These are phyloP conservation scores for Skeletonema costatum DNA, from an alignment of 108 stramenopile species.

Conservation along the genomic window DNA sequence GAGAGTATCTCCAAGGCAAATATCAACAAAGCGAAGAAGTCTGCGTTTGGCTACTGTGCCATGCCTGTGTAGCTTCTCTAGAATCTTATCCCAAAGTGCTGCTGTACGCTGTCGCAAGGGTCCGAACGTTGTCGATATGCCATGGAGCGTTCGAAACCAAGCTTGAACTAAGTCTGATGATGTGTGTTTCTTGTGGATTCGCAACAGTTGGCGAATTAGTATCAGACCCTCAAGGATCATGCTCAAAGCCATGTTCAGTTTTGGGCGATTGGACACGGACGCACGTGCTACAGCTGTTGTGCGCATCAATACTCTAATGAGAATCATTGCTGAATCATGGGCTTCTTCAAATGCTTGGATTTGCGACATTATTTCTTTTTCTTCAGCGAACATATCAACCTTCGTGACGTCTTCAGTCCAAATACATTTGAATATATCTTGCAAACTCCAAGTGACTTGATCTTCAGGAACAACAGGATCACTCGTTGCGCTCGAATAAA, in stretches of 20 bases:
- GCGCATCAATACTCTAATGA: conserved; percentile 52
- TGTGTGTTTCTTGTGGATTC: conserved; percentile 74
- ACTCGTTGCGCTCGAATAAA: neutral
- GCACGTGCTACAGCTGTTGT: conserved; percentile 72
- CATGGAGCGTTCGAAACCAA: conserved; percentile 70
- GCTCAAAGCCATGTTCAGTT: conserved; percentile 65
- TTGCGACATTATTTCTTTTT: conserved; percentile 13
- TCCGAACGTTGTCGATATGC: conserved; percentile 70
- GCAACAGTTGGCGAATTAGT: conserved; percentile 65
- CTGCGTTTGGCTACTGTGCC: conserved; percentile 72
- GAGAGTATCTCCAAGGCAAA: conserved; percentile 66
- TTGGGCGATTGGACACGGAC: conserved; percentile 66
- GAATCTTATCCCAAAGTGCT: conserved; percentile 72
- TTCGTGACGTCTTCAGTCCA: conserved; percentile 13
- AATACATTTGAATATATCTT: conserved; percentile 33
- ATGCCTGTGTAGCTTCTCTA: conserved; percentile 72
- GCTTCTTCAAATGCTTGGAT: conserved; percentile 38
- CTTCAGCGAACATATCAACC: conserved; percentile 2
- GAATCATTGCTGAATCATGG: conserved; percentile 33
- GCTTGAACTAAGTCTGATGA: conserved; percentile 57
- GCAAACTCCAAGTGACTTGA: neutral
- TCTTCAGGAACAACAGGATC: neutral
- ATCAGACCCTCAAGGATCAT: conserved; percentile 74
- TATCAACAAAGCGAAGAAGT: conserved; percentile 71
- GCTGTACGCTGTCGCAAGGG: conserved; percentile 74